Evolutionary conservation across 306 rosid species (phyloP).

Genomic region (Sechiopsis laciniata): DNA sequence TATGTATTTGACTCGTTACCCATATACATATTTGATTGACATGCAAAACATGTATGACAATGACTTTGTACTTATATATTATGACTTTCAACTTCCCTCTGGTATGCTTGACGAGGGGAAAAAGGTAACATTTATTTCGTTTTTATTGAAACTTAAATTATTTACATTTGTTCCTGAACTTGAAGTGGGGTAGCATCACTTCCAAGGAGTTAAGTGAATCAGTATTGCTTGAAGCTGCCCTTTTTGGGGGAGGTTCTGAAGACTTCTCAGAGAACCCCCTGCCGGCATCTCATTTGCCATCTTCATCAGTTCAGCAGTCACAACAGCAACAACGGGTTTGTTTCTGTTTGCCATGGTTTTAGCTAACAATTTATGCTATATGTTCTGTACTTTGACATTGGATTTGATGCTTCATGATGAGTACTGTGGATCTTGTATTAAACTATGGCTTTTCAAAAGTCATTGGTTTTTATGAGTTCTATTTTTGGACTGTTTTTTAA

Average conservation of each 20-base stretch:
- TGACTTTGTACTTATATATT: neutral
- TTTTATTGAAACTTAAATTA: slow-evolving; percentile 11
- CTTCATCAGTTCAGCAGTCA: slow-evolving; percentile 33
- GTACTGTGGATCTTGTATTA: neutral
- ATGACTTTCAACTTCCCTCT: neutral
- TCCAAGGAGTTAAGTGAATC: slow-evolving; percentile 69
- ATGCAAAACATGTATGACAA: neutral
- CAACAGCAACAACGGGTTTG: slow-evolving; percentile 64
- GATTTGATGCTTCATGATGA: too few relatives aligned
- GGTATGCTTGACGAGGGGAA: neutral
- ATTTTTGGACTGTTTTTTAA: neutral
- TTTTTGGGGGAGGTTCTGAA: slow-evolving; percentile 38
- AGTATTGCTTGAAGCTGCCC: slow-evolving; percentile 51
- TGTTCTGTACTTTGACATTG: neutral
- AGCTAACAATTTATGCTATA: neutral
- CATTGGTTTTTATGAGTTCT: too few relatives aligned
- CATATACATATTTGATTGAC: neutral
- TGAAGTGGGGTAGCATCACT: slow-evolving; percentile 68
- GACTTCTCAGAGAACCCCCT: slow-evolving; percentile 27
- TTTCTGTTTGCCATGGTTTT: slow-evolving; percentile 14
- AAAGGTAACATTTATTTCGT: slow-evolving; percentile 12
- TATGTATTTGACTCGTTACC: neutral
- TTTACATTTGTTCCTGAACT: slow-evolving; percentile 24
- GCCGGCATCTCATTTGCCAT: slow-evolving; percentile 31
- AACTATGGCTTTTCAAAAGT: too few relatives aligned